Evolutionary conservation across 257 asterid species (phyloP).

Genomic region (Dorcoceras hygrometricum): DNA sequence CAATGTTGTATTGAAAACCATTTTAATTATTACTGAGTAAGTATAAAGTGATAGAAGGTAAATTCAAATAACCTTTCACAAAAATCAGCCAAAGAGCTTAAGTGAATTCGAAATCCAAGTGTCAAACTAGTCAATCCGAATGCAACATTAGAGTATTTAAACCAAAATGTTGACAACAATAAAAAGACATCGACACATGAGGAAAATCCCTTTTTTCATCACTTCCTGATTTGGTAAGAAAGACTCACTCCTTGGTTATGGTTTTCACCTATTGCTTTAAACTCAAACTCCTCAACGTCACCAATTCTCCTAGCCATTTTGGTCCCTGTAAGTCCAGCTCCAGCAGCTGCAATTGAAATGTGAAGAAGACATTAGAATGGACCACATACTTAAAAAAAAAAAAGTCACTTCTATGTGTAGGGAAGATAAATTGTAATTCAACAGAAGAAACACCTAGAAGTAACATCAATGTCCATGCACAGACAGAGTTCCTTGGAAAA

Average conservation of each 20-base stretch:
- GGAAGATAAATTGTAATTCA: neutral
- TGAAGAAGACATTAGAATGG: neutral
- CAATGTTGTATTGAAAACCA: neutral
- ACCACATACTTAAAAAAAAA: constrained; percentile 3
- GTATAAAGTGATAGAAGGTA: no score
- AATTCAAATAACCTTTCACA: neutral
- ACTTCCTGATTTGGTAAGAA: constrained; percentile 7
- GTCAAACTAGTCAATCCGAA: neutral
- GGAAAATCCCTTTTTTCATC: neutral
- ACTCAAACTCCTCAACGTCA: constrained; percentile 92
- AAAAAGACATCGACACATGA: neutral
- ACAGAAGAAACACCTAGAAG: constrained; percentile 12
- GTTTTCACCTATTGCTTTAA: constrained; percentile 77
- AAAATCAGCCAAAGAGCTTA: neutral
- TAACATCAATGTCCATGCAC: neutral
- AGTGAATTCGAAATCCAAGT: neutral
- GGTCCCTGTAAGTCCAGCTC: constrained; percentile 95
- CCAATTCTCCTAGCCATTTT: constrained; percentile 96
- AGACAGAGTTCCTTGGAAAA: neutral
- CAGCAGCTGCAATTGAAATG: constrained; percentile 67
- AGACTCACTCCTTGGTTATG: constrained; percentile 93
- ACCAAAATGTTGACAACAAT: no score
- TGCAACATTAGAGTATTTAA: no score
- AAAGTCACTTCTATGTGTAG: neutral
- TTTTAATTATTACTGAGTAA: no score